Evolutionary conservation across 129 eudicot genomes (phyloP), one percentile per base, ranked within the genome.

Genomic region (Daucus carota): DNA sequence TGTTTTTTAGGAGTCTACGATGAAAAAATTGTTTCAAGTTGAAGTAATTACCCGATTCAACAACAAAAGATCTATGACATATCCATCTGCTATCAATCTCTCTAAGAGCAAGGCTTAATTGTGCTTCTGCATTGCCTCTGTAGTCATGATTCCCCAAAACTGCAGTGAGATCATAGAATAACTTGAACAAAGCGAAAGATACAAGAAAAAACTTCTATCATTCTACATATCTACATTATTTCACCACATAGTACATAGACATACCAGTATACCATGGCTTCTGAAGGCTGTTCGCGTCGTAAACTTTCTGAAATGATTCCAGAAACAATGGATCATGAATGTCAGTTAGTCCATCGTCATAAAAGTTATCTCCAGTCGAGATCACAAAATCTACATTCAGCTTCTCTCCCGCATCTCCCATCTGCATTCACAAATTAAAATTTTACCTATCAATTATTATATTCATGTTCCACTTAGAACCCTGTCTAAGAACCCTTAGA

Each of bases 301-400:
- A 89, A 5, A 92, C 62, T 4, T 86, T 80, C 66, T 81, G 81
- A 59, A 85, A 89, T 1, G 97, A 89, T 73, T 81, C 84, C 14
- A 79, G 57, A 76, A 87, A 89, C 32, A 77, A 75, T 5, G 88
- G 89, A 87, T 89, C 91, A 65, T 89, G 42, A 13, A 84, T 80
- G 0, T 83, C 76, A 5, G 80, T 79, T 75, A 91, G 70, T 43
- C 97, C 97, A 33, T 87, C 78, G 20, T 87, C 77, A 54, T 87
- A 87, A 78, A 89, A 89, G 74, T 92, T 89, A 80, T 92, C 95
- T 32, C 97, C 97, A 1, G 97, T 86, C 4, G 97, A 91, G 65
- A 91, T 82, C 57, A 91, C 87, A 76, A 91, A 91, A 83, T 91
- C 97, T 76, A 87, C 80, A 20, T 83, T 86, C 57, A 87, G 59